phyloP scores from a whole-genome alignment of 1,284 basidiomycete species.

The Sutorius eximius region DNA sequence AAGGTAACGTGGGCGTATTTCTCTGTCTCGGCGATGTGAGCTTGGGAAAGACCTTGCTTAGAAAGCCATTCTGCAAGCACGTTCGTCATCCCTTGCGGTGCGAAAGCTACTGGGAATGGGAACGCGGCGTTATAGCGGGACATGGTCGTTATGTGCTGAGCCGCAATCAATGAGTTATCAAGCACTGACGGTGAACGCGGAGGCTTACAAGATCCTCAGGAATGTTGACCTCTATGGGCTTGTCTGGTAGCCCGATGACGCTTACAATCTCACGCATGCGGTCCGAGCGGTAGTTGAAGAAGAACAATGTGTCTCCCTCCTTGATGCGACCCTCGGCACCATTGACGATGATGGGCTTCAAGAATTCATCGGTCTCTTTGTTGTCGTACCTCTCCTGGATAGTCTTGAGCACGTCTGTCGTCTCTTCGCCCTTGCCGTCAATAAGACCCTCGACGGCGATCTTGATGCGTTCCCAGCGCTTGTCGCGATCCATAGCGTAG shows the following conservation, averaged over 20 bases:
- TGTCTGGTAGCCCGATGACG: conserved; percentile 79
- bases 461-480: conserved; percentile 91
- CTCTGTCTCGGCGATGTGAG: conserved; percentile 91
- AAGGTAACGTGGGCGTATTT: conserved; percentile 96
- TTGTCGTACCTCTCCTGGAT: conserved; percentile 76
- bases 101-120: conserved; percentile 85
- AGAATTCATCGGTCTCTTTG: conserved; percentile 88
- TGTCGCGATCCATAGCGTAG: conserved; percentile 95
- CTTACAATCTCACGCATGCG: conserved; percentile 85
- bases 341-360: conserved; percentile 88
- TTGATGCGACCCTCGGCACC: conserved; percentile 79
- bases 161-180: background rate
- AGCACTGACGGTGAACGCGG: background rate
- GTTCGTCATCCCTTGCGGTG: conserved; percentile 87
- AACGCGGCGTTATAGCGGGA: conserved; percentile 89
- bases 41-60: conserved; percentile 77
- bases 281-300: conserved; percentile 95
- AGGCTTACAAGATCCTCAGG: conserved; percentile 73
- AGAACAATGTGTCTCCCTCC: conserved; percentile 81
- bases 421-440: conserved; percentile 69
- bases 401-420: conserved; percentile 60
- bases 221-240: conserved; percentile 63
- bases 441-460: conserved; percentile 83
- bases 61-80: conserved; percentile 88
- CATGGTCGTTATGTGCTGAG: conserved; percentile 85